Conservation (phyloP, 306 rosid species). For the Ormosia emarginata region DNA sequence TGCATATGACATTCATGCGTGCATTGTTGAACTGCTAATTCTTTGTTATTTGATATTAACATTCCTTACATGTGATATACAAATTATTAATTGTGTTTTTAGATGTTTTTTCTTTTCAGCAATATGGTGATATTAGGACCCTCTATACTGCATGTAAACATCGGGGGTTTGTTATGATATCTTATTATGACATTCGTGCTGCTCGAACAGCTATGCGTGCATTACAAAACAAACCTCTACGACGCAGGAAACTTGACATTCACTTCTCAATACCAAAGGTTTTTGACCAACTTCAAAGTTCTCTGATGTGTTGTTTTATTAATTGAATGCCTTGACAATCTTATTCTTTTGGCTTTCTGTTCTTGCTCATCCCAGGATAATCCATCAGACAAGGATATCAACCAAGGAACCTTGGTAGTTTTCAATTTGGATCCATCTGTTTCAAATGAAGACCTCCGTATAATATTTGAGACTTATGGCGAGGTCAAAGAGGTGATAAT, state of each 20-base stretch:
- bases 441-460: constrained; percentile 93
- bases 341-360: constrained; percentile 10
- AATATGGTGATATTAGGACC: constrained; percentile 95
- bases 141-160: constrained; percentile 98
- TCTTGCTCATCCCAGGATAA: constrained; percentile 59
- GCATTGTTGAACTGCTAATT: background rate
- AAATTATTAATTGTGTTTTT: constrained; percentile 20
- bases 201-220: constrained; percentile 98
- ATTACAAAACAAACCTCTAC: constrained; percentile 87
- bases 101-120: constrained; percentile 43
- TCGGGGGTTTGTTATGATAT: constrained; percentile 98
- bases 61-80: background rate
- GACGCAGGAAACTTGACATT: constrained; percentile 96
- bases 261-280: constrained; percentile 99
- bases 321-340: constrained; percentile 3
- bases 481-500: constrained; percentile 94
- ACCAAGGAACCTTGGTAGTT: constrained; percentile 96
- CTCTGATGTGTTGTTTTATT: background rate
- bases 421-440: constrained; percentile 97
- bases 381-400: constrained; percentile 96
- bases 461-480: constrained; percentile 93
- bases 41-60: background rate
- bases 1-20: background rate
- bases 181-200: constrained; percentile 94
- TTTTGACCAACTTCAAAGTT: background rate